phyloP scores from a whole-genome alignment of 768 basidiomycete species.

The Suillus subalutaceus region DNA sequence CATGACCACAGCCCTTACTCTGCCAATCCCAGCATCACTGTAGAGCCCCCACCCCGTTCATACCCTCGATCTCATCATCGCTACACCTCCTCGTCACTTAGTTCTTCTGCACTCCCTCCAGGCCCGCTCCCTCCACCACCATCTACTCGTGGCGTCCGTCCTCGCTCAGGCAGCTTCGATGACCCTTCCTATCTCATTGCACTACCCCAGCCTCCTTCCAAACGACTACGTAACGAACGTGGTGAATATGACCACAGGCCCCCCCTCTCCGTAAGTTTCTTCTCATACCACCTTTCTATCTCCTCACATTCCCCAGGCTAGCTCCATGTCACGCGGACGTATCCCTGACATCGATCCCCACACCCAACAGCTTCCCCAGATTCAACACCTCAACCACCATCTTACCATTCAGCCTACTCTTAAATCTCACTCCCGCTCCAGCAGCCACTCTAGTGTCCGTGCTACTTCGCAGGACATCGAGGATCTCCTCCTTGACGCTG shows the following conservation, averaged over 20 bases:
- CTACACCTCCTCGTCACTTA: constrained; percentile 25
- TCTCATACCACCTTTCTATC: not conserved
- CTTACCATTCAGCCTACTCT: constrained; percentile 15
- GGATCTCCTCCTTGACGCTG: constrained; percentile 51
- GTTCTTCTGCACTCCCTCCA: constrained; percentile 37
- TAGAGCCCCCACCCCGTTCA: constrained; percentile 26
- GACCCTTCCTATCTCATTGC: constrained; percentile 32
- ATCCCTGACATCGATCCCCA: constrained; percentile 29
- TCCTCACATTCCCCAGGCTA: constrained; percentile 15
- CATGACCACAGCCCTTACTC: constrained; percentile 23
- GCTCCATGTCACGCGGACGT: constrained; percentile 17
- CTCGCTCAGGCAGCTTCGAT: constrained; percentile 48
- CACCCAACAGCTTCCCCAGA: constrained; percentile 24
- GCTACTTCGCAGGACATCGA: constrained; percentile 43
- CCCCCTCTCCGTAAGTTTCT: constrained; percentile 7
- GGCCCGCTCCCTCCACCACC: constrained; percentile 43
- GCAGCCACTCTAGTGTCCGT: constrained; percentile 38
- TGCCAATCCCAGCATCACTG: constrained; percentile 29
- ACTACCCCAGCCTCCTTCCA: constrained; percentile 50
- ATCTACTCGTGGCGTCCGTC: constrained; percentile 38
- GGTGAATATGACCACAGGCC: constrained; percentile 32
- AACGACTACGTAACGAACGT: constrained; percentile 46
- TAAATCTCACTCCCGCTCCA: constrained; percentile 29
- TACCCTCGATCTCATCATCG: constrained; percentile 24
- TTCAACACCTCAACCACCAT: constrained; percentile 14